These are phyloP conservation scores for Escallonia herrerae DNA, from an alignment of 129 eudicot species.

Conservation along the genomic window DNA sequence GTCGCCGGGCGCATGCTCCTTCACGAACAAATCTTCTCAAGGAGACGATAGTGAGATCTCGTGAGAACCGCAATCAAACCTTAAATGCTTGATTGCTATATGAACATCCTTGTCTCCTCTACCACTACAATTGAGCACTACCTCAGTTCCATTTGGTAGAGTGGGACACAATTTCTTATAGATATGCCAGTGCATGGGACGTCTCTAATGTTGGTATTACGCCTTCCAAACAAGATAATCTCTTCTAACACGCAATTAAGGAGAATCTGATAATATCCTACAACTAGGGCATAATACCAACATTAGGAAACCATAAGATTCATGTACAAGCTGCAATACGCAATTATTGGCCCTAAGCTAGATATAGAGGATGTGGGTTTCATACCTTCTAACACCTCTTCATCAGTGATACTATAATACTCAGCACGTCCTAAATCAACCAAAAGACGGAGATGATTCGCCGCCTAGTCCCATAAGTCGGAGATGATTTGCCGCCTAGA, in stretches of 20 bases:
- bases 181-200: slow-evolving; percentile 77
- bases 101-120: slow-evolving; percentile 94
- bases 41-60: too few species aligned
- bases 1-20: too few species aligned
- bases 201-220: slow-evolving; percentile 85
- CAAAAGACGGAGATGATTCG: slow-evolving; percentile 82
- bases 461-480: too few species aligned
- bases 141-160: slow-evolving; percentile 65
- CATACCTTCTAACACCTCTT: slow-evolving; percentile 76
- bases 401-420: slow-evolving; percentile 68
- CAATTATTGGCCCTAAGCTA: too few species aligned
- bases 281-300: too few species aligned
- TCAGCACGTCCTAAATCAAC: slow-evolving; percentile 89
- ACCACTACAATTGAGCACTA: slow-evolving; percentile 87
- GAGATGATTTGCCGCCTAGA: too few species aligned
- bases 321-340: too few species aligned
- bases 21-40: too few species aligned
- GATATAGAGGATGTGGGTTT: background rate
- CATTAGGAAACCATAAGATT: too few species aligned
- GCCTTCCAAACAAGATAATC: slow-evolving; percentile 75
- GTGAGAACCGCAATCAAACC: slow-evolving; percentile 29
- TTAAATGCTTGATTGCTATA: slow-evolving; percentile 71
- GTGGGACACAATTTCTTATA: slow-evolving; percentile 86
- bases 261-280: too few species aligned
- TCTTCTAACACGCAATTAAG: too few species aligned